These are phyloP conservation scores for Lactarius trivialis DNA, from an alignment of 768 basidiomycete species.

Conservation along the genomic window DNA sequence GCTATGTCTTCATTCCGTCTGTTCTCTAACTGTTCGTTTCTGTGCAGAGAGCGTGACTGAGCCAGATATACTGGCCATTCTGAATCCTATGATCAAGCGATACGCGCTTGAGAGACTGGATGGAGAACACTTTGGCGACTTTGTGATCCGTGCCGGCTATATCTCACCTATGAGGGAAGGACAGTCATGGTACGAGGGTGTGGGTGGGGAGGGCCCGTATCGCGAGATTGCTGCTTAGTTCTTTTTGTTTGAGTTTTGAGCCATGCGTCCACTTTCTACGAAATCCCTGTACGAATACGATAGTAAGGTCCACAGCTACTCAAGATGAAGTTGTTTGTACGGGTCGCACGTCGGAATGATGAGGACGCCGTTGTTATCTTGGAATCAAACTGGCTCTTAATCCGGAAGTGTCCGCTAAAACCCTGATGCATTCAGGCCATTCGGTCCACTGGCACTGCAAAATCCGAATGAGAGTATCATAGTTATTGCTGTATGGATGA, in stretches of 20 bases:
- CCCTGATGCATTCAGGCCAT: too few species aligned
- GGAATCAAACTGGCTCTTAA: too few species aligned
- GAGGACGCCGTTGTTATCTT: too few species aligned
- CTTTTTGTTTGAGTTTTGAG: not conserved
- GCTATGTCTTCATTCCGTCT: not conserved
- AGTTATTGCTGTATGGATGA: too few species aligned
- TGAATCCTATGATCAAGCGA: constrained; percentile 88
- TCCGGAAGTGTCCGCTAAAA: too few species aligned
- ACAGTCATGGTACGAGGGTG: constrained; percentile 77
- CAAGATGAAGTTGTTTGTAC: too few species aligned
- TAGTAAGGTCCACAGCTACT: too few species aligned
- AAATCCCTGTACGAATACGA: not conserved
- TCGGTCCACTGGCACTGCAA: too few species aligned
- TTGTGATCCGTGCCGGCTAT: constrained; percentile 86
- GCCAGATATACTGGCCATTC: constrained; percentile 84
- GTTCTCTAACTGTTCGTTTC: not conserved
- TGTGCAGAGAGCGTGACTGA: constrained; percentile 74
- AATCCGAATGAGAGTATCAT: too few species aligned
- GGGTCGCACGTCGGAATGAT: too few species aligned
- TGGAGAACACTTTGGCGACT: constrained; percentile 94
- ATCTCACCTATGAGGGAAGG: constrained; percentile 82
- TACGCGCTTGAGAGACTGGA: constrained; percentile 83
- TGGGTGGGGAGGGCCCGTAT: constrained; percentile 70
- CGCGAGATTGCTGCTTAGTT: constrained; percentile 29
- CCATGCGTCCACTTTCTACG: not conserved